phyloP scores from a whole-genome alignment of 2,329 filamentous ascomycete genomes.

The Talaromyces rugulosus region DNA sequence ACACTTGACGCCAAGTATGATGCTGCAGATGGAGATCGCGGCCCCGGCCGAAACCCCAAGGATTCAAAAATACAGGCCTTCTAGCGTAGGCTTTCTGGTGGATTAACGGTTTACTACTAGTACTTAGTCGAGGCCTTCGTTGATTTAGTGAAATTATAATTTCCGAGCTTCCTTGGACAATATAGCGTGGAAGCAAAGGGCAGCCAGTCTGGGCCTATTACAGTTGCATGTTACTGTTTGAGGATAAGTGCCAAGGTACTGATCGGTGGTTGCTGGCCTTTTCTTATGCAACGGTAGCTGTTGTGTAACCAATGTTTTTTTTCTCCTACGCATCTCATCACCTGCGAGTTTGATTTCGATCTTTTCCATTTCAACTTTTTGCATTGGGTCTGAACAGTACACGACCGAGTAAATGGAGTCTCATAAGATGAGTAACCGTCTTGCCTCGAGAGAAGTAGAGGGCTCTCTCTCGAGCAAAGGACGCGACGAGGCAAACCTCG shows the following conservation, averaged over 20 bases:
- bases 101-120: not conserved
- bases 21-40: not conserved
- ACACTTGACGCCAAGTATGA: not conserved
- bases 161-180: not conserved
- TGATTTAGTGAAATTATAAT: not conserved
- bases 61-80: not conserved
- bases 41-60: not conserved
- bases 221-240: not conserved
- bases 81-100: not conserved
- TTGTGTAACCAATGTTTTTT: not conserved
- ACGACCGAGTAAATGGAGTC: constrained; percentile 8
- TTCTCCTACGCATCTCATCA: not conserved
- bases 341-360: not conserved
- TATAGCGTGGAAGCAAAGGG: not conserved
- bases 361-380: not conserved
- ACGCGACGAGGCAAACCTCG: constrained; percentile 43
- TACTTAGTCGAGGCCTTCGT: not conserved
- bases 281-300: not conserved
- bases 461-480: constrained; percentile 16
- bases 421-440: not conserved
- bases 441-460: constrained; percentile 1
- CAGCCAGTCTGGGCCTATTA: not conserved
- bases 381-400: constrained; percentile 1
- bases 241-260: not conserved
- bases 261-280: not conserved